These are phyloP conservation scores for Ogataea dorogensis DNA, from an alignment of 805 yeast genomes.

Conservation along the genomic window DNA sequence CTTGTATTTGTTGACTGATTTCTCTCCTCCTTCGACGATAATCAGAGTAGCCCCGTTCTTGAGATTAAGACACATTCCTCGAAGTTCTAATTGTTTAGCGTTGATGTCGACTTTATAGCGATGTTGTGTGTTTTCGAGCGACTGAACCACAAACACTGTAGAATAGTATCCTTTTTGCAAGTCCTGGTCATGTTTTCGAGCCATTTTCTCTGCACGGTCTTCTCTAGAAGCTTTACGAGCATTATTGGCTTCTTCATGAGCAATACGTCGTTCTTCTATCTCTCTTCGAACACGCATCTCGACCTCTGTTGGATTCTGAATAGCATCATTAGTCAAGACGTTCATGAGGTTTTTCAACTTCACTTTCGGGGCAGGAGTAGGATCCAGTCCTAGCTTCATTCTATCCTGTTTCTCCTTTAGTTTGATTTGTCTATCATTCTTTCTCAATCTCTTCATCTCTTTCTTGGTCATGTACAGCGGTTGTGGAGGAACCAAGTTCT, in stretches of 20 bases:
- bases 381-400: constrained; percentile 75
- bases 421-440: constrained; percentile 60
- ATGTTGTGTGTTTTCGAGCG: constrained; percentile 62
- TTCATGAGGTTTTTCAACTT: constrained; percentile 81
- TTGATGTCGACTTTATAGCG: constrained; percentile 73
- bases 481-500: constrained; percentile 38
- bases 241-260: constrained; percentile 62
- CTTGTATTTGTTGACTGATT: constrained; percentile 59
- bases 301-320: constrained; percentile 83
- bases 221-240: constrained; percentile 62
- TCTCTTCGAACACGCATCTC: constrained; percentile 71
- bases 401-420: constrained; percentile 74
- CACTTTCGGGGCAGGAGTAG: constrained; percentile 89
- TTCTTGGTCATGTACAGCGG: constrained; percentile 67
- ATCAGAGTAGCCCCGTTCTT: constrained; percentile 52
- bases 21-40: constrained; percentile 72
- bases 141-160: constrained; percentile 57
- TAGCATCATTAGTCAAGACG: constrained; percentile 80
- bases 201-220: constrained; percentile 49
- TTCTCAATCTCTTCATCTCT: constrained; percentile 72
- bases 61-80: constrained; percentile 58
- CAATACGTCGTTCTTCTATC: constrained; percentile 55
- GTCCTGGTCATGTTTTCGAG: constrained; percentile 46
- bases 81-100: constrained; percentile 67
- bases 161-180: constrained; percentile 49